Evolutionary conservation across 768 basidiomycete genomes (phyloP), one percentile per base, ranked within the genome.

Genomic region (Pholiota microspora): DNA sequence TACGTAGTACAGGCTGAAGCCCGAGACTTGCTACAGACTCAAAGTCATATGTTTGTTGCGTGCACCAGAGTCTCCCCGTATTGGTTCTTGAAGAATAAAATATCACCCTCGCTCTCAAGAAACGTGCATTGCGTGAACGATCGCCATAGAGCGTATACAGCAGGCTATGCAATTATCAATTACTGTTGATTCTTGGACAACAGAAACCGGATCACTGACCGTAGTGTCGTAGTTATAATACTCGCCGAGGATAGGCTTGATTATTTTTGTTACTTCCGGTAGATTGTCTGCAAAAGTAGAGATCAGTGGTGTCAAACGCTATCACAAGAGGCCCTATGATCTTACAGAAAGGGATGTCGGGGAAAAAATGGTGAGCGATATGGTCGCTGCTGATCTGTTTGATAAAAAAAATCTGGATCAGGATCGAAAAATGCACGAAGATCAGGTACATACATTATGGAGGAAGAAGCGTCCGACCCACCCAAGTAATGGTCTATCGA

Each of bases 291-390:
- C 24, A 31, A 40, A 47, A 45, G 23, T 4, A 1, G 16, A 15
- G 48, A 32, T 45, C 7, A 44, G 46, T 35, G 29, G 9, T 28
- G 18, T 49, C 45, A 27, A 31, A 0, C 4, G 31, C 29, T 35
- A n/a, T 15, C 2, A 12, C 1, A 28, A n/a, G n/a, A n/a, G n/a
- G n/a, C n/a, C n/a, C n/a, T 31, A 53, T 42, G 53, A 62, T 51
- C 79, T 67, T 62, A 84, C 82, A 85, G 64, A 84, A 85, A 48
- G 83, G 82, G 34, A 80, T 69, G n/a, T 66, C 70, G 21, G 77
- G 72, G 69, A 85, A 85, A 58, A 84, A 79, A 61, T 85, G 82
- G 61, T 85, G 83, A 2, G 80, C 79, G 47, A 85, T 71, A 60
- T 85, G 75, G 69, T 80, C 71, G 59, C 74, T 66, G 68, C 69